A percentile compares a stretch with the other conserved stretches of the same genome.
Evolutionary conservation across 768 basidiomycete genomes (phyloP).

Genomic region (Chalciporus piperatus): DNA sequence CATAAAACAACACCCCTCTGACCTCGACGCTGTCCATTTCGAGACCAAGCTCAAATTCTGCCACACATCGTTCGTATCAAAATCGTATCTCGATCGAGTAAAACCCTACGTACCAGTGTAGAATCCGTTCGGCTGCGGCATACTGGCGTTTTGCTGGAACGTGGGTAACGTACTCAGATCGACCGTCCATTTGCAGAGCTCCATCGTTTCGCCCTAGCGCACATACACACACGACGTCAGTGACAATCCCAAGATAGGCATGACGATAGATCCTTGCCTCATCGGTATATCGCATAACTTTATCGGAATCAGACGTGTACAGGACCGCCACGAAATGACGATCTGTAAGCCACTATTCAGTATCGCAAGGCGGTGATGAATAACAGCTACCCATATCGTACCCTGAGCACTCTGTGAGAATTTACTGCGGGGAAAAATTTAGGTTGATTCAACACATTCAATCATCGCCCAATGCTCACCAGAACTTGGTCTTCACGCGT

Average conservation of each 20-base stretch:
- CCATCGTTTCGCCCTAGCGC: conserved; percentile 60
- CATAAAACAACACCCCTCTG: conserved; percentile 72
- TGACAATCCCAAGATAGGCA: conserved; percentile 4
- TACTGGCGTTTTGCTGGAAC: conserved; percentile 69
- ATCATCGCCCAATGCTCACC: conserved; percentile 44
- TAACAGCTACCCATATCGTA: conserved; percentile 22
- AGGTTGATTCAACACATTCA: conserved; percentile 7
- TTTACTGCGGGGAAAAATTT: conserved; percentile 47
- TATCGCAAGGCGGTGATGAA: conserved; percentile 11
- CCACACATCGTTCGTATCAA: neutral
- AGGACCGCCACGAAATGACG: conserved; percentile 79
- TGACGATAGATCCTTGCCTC: conserved; percentile 42
- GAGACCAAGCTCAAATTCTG: conserved; percentile 82
- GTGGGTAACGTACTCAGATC: conserved; percentile 75
- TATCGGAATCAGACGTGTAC: conserved; percentile 74
- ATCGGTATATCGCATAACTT: conserved; percentile 79
- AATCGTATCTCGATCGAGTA: conserved; percentile 1
- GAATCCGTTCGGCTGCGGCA: conserved; percentile 60
- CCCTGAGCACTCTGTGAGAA: conserved; percentile 60
- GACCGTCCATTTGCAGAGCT: conserved; percentile 86
- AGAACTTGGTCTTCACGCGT: conserved; percentile 78
- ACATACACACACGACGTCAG: conserved; percentile 23
- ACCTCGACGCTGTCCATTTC: conserved; percentile 87
- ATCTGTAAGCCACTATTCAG: conserved; percentile 41
- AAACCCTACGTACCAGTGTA: conserved; percentile 62